Evolutionary conservation across 129 eudicot species (phyloP).

Genomic region (Sambucus nigra): DNA sequence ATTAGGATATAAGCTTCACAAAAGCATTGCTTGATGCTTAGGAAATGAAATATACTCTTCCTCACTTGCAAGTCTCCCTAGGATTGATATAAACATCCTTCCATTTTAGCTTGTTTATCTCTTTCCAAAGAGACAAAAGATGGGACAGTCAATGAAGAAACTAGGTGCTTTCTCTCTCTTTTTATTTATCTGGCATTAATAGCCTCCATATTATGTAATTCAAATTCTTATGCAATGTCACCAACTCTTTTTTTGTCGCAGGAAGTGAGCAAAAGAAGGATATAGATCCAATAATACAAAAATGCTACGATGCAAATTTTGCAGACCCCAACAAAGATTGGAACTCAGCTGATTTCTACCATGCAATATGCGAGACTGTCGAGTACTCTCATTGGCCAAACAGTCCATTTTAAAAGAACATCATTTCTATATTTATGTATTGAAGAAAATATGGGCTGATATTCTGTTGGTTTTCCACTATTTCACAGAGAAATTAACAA

Average conservation of each 20-base stretch:
- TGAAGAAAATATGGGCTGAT: not conserved
- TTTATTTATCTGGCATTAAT: not conserved
- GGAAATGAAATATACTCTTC: constrained; percentile 18
- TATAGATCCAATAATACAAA: constrained; percentile 28
- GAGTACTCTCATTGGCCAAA: constrained; percentile 33
- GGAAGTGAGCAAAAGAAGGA: constrained; percentile 52
- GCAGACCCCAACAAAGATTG: constrained; percentile 25
- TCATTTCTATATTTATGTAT: not conserved
- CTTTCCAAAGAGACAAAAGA: not conserved
- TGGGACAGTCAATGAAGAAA: constrained; percentile 50
- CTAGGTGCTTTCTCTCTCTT: constrained; percentile 20
- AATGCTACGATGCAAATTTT: constrained; percentile 42
- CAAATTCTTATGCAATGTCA: not conserved
- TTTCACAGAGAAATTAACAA: constrained; percentile 59
- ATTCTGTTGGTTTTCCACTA: not conserved
- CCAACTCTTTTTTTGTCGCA: constrained; percentile 1
- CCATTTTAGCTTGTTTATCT: not conserved
- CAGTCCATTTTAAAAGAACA: not conserved
- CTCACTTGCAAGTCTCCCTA: constrained; percentile 3
- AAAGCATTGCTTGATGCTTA: constrained; percentile 15
- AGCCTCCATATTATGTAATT: not conserved
- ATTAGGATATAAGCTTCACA: not conserved
- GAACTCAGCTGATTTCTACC: constrained; percentile 44
- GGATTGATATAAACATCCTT: not conserved
- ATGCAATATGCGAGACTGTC: constrained; percentile 56